Evolutionary conservation across 1,284 basidiomycete species (phyloP), one percentile per base, ranked within the genome.

Genomic region (Melampsora abietis-canadensis): DNA sequence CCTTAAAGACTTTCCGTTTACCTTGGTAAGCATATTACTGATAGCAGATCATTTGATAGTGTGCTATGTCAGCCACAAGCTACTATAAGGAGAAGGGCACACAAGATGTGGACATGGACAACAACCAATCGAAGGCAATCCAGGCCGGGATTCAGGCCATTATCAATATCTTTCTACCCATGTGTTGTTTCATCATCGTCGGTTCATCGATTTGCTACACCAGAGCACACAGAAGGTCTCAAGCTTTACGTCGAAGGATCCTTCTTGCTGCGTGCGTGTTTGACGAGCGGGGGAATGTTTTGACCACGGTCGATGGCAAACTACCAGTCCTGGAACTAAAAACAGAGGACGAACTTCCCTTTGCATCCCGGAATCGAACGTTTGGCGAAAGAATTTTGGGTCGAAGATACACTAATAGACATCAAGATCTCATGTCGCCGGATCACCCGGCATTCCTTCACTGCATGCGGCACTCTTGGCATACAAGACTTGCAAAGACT

Each of bases 131-230:
- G 54, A 47, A 63, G 51, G 12, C 60, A 60, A 34, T 44, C 12
- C 30, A 57, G 69, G 34, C 69, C n/a, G 19, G 34, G 57, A 83
- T 83, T 76, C 81, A 81, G 30, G 84, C 81, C n/a, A 78, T 84
- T 62, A 83, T 84, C 61, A 79, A 82, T 47, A 79, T 81, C 6
- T 80, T 85, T 31, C 82, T 83, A 0, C 82, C 83, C 61, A 66
- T 82, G 15, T 83, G 83, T 63, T 84, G 83, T 75, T 77, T 83
- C 44, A 81, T 78, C 6, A 81, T 83, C 57, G 77, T 81, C 27
- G 76, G 79, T 10, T 84, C 48, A 24, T 51, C 48, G 24, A 51
- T 51, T 24, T 24, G 24, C 48, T 51, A 51, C 24, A 51, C 48
- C 19, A 19, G 48, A 51, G 8, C 24, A 24, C 17, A 24, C 17